Evolutionary conservation across 345 rosid species (phyloP).

Genomic region (Camelina hispida): DNA sequence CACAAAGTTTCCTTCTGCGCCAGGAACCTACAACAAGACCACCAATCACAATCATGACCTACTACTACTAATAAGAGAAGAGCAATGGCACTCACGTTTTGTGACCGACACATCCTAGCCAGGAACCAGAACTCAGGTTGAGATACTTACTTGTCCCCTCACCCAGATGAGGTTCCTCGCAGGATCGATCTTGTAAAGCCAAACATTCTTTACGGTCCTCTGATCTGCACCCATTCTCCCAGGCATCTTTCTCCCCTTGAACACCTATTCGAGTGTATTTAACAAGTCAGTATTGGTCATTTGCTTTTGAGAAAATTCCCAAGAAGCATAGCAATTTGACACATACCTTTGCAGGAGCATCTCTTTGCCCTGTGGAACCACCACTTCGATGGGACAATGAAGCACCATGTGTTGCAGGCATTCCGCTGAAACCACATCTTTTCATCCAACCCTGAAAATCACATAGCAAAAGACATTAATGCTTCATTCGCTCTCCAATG

Average conservation of each 20-base stretch:
- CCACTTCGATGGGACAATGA: conserved; percentile 73
- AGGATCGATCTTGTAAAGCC: conserved; percentile 92
- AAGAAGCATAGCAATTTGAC: conserved; percentile 29
- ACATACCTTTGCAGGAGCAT: conserved; percentile 85
- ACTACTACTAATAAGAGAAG: conserved; percentile 4
- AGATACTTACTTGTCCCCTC: conserved; percentile 82
- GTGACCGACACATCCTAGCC: not conserved
- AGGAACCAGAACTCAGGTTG: conserved; percentile 13
- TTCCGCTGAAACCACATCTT: conserved; percentile 63
- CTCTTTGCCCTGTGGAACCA: conserved; percentile 98
- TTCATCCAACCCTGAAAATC: conserved; percentile 82
- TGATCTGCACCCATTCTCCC: conserved; percentile 94
- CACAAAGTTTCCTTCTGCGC: conserved; percentile 89
- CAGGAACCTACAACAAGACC: conserved; percentile 70
- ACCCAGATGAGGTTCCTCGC: conserved; percentile 94
- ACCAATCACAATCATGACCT: conserved; percentile 13
- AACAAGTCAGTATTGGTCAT: conserved; percentile 18
- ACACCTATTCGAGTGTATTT: conserved; percentile 57
- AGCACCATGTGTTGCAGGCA: conserved; percentile 83
- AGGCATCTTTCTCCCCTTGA: conserved; percentile 95
- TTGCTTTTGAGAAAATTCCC: conserved; percentile 7
- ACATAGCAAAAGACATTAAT: conserved; percentile 23
- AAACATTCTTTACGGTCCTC: conserved; percentile 88
- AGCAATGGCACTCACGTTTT: conserved; percentile 11
- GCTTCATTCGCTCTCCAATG: not conserved